Conservation (phyloP, 352 stramenopile species). For the Pythium periplocum region DNA sequence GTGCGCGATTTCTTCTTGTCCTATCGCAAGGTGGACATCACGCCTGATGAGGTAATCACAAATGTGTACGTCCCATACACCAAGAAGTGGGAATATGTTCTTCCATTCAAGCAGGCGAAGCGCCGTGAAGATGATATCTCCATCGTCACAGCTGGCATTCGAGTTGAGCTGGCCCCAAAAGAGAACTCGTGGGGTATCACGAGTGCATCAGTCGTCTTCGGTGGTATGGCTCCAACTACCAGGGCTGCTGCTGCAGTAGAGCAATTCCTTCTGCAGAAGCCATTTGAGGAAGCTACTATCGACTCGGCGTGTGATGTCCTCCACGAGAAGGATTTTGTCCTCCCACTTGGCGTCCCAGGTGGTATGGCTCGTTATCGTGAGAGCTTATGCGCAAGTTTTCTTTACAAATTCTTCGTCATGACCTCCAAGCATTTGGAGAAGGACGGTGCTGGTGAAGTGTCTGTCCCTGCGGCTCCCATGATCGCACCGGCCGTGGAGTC, state of each 20-base stretch:
- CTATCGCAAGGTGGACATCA: slow-evolving; percentile 92
- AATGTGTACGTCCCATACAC: slow-evolving; percentile 88
- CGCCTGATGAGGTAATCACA: slow-evolving; percentile 88
- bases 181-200: slow-evolving; percentile 54
- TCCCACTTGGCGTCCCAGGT: slow-evolving; percentile 88
- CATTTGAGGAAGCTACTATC: slow-evolving; percentile 79
- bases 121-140: slow-evolving; percentile 96
- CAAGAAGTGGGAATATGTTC: slow-evolving; percentile 88
- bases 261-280: slow-evolving; percentile 73
- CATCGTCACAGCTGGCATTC: slow-evolving; percentile 94
- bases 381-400: slow-evolving; percentile 90
- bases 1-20: slow-evolving; percentile 94
- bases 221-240: slow-evolving; percentile 67
- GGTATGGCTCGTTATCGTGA: slow-evolving; percentile 95
- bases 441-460: slow-evolving; percentile 16
- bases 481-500: slow-evolving; percentile 41
- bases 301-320: slow-evolving; percentile 79
- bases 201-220: slow-evolving; percentile 53
- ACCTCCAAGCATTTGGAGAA: slow-evolving; percentile 54
- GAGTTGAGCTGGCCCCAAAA: slow-evolving; percentile 50
- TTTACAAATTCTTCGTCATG: slow-evolving; percentile 94
- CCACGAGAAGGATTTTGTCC: slow-evolving; percentile 82
- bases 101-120: slow-evolving; percentile 95
- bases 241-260: slow-evolving; percentile 49
- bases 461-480: slow-evolving; percentile 16